Base-by-base conservation (phyloP, 1,284 basidiomycete species). In the Laetiporus sulphureus region DNA sequence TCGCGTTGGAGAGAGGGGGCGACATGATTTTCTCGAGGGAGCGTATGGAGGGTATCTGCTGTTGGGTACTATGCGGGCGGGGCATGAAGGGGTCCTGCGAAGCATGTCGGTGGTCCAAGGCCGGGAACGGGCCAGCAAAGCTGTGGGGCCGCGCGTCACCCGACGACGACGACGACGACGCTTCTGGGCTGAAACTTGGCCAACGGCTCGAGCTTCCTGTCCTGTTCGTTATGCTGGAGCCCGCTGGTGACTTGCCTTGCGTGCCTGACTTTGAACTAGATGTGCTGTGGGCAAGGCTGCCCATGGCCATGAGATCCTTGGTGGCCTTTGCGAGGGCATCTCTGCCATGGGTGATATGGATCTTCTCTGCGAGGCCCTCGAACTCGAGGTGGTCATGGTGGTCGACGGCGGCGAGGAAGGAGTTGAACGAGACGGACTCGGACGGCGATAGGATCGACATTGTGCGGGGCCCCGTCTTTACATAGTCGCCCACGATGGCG, bases 261-360 rank as follows among this genome's bases (percentile, higher is more conserved):
- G 40, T 6, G 21, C 29, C 29, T 21, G 41, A 12, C 27, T 34
- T 29, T 32, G 22, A 23, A 15, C 35, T 34, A 29, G 37, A 35
- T 3, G 24, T 10, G 22, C 42, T 66, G 13, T 57, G 50, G 27
- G 56, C 57, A 13, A 64, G 49, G 48, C 43, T 41, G 41, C 79
- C 76, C 38, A 82, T 66, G 10, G 76, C 64, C 72, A 83, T 80
- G 40, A 83, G 71, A 57, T 81, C 77, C 59, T 82, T 84, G 0
- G 83, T 87, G 0, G 83, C 83, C 57, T 79, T 82, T 36, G 77
- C 62, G 44, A 87, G 68, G 8, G 77, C 76, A 43, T 84, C 75
- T 42, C 67, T 75, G 49, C 63, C 61, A 43, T 63, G 56, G 37
- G 57, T 53, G 27, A 59, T 57, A 42, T 57, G 58, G 41, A 64